Base-by-base conservation (phyloP, 352 stramenopile species). In the Aphanomyces cochlioides region DNA sequence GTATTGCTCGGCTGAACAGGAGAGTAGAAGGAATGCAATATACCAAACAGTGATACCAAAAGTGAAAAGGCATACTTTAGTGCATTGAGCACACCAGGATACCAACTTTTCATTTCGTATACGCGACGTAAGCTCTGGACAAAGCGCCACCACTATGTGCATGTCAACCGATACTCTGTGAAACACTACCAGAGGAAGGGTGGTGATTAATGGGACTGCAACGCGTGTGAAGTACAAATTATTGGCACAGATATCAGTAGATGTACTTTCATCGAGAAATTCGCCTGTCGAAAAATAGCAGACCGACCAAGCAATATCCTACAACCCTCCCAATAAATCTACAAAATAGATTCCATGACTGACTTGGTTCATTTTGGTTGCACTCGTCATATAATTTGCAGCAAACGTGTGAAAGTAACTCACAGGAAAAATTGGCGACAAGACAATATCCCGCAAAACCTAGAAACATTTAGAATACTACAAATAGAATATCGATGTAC, bases 241-340 rank as follows among this genome's bases (percentile, higher is more conserved):
- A 69, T 21, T 41, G 15, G 45, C n/a, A 47, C 68, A 74, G 28
- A 28, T 60, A 48, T 64, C 43, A 0, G 37, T 17, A n/a, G 40
- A 15, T 13, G 38, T 48, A n/a, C 15, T 19, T 12, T 8, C 28
- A 3, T 67, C 59, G n/a, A 97, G 64, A 75, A 98, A 99, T 73
- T 99, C 95, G 38, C 93, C 90, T 13, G 90, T 97, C 8, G 88
- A 72, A 58, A 99, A 96, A 78, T 97, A 99, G 77, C 93, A 98
- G 21, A 97, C 58, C 3, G 95, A 97, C 95, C 96, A 99, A 6
- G 87, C 87, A 3, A 97, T 71, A 72, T 94, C 54, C 54, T 61
- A 12, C 10, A 50, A 50, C 43, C 10, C 1, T 50, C 17, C 43
- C 28, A 28, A 50, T n/a, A 12, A n/a, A 12, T 50, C 10, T 12